Base-by-base conservation (phyloP, 1,284 basidiomycete genomes). In the Irpex sp. region DNA sequence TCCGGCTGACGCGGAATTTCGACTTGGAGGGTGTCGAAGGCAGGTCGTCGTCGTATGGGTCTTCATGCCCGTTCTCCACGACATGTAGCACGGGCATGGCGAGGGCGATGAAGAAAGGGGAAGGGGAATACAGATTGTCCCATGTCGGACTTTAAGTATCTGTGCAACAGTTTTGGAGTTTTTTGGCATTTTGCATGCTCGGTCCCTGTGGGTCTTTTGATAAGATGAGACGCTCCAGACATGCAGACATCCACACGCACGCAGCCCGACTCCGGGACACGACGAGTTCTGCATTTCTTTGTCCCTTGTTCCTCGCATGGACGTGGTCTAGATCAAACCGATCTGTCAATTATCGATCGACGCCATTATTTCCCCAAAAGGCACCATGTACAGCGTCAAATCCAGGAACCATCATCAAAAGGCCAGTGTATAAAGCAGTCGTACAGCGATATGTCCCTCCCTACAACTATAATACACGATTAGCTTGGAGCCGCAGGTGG, bases 1-100 rank as follows among this genome's bases (percentile, higher is more conserved):
- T 65, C 11, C 38, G 7, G 31, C 21, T 31, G 4, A 56, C 34
- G 31, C 54, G 54, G 19, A 56, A 56, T 48, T 59, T 65, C 2
- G 59, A 49, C 60, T 60, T 60, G 48, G 55, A 60, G 54, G 66
- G 65, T 37, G 68, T 65, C 48, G 69, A 63, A 34, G 64, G 58
- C 40, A 66, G 56, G 38, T 62, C 51, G 65, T 69, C 65, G 15
- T 69, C 66, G 38, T 66, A 70, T 15, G 74, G 9, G 7, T 11
- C 15, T 36, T 56, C 54, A 17, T 56, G 13, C 34, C 11, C 31
- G 54, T 9, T 21, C 13, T 56, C 34, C 7, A 8, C 26, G 54
- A 56, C 7, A 36, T 56, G 54, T 19, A 52, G 31, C 17, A 58
- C 40, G 7, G 37, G 8, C 17, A 52, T 17, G 17, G 7, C 26